Conservation (phyloP, 2,329 filamentous ascomycete species). For the Aspergillus candidus region DNA sequence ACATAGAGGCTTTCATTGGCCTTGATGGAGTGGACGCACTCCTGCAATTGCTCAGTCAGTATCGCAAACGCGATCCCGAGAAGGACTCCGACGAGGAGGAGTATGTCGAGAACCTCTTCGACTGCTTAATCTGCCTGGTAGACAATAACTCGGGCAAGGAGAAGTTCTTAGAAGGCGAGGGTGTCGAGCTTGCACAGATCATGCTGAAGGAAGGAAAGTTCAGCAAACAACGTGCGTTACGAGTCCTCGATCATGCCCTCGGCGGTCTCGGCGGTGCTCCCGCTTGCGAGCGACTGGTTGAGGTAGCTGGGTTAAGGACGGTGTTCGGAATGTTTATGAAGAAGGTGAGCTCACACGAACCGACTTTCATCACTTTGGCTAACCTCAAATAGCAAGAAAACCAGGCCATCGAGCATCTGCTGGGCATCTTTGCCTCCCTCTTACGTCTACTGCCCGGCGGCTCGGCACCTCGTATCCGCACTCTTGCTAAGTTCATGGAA, state of each 20-base stretch:
- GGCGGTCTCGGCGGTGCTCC: conserved; percentile 52
- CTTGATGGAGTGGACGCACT: conserved; percentile 71
- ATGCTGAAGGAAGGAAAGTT: conserved; percentile 87
- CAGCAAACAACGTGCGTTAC: conserved; percentile 69
- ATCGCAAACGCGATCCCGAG: conserved; percentile 77
- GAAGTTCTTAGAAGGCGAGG: conserved; percentile 83
- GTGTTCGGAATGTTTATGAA: conserved; percentile 87
- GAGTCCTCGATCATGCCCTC: conserved; percentile 77
- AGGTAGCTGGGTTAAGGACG: conserved; percentile 76
- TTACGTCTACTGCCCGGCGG: conserved; percentile 72
- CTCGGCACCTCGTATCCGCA: conserved; percentile 71
- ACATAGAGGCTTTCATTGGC: conserved; percentile 56
- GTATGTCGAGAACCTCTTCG: conserved; percentile 90
- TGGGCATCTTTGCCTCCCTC: conserved; percentile 78
- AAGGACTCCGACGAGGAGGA: conserved; percentile 88
- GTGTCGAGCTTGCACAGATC: conserved; percentile 82
- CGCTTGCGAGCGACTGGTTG: conserved; percentile 71
- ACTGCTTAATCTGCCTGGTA: conserved; percentile 72
- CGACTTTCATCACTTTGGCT: conserved; percentile 7
- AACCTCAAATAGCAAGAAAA: conserved; percentile 49
- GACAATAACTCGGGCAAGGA: conserved; percentile 69
- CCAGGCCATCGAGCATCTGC: conserved; percentile 67
- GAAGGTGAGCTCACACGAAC: conserved; percentile 39
- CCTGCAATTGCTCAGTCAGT: conserved; percentile 76
- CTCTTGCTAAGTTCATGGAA: conserved; percentile 90